These are phyloP conservation scores for Boletus reticulatus DNA, from an alignment of 768 basidiomycete genomes.

Conservation along the genomic window DNA sequence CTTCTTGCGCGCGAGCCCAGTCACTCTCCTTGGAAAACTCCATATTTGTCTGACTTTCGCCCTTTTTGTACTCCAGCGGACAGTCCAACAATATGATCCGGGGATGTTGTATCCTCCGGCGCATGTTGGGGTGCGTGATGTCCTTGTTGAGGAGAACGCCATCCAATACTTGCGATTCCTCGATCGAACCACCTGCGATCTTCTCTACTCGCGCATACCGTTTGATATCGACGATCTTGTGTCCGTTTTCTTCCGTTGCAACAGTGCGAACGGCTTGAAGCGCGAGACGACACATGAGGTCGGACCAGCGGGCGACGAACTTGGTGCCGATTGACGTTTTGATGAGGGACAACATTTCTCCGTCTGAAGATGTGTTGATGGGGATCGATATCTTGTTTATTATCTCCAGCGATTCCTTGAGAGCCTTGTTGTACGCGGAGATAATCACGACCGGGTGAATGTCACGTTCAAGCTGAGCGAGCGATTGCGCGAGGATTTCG, in stretches of 20 bases:
- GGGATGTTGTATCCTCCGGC: constrained; percentile 85
- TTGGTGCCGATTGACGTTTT: constrained; percentile 99
- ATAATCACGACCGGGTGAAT: constrained; percentile 99
- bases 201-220: constrained; percentile 98
- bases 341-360: constrained; percentile 94
- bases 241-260: constrained; percentile 67
- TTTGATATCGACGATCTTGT: constrained; percentile 95
- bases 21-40: constrained; percentile 95
- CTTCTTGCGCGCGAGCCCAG: constrained; percentile 88
- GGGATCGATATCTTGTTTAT: constrained; percentile 86
- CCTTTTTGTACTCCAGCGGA: constrained; percentile 98
- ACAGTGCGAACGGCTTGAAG: constrained; percentile 91
- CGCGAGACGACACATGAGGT: constrained; percentile 95
- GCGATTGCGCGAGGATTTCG: constrained; percentile 96
- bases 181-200: constrained; percentile 96
- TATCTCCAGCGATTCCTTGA: constrained; percentile 87
- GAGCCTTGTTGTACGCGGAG: constrained; percentile 94
- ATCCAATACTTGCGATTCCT: constrained; percentile 79
- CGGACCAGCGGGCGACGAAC: constrained; percentile 94
- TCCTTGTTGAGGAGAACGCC: constrained; percentile 99
- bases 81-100: constrained; percentile 90
- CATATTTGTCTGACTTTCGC: constrained; percentile 97
- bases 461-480: constrained; percentile 90
- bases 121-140: constrained; percentile 96
- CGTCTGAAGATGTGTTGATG: constrained; percentile 82